Conservation (phyloP, 257 asterid species). For the Parsonsia alboflavescens region DNA sequence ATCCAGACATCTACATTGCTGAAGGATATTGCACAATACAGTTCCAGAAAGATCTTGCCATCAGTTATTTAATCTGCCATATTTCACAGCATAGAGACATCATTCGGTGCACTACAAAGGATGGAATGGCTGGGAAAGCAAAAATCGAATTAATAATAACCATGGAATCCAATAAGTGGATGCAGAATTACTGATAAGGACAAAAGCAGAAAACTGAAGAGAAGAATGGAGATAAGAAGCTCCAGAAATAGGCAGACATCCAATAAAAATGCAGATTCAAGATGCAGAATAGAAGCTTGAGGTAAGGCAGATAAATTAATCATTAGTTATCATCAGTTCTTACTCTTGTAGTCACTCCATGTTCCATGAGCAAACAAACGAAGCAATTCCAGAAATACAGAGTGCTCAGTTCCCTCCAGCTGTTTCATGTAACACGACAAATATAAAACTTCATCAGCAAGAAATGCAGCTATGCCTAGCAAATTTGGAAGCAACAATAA, state of each 20-base stretch:
- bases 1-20: neutral
- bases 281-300: neutral
- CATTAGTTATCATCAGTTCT: conserved; percentile 14
- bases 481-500: neutral
- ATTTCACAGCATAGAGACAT: neutral
- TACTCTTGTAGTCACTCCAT: conserved; percentile 92
- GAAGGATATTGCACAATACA: neutral
- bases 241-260: neutral
- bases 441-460: conserved; percentile 2
- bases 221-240: neutral
- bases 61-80: neutral
- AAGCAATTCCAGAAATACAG: conserved; percentile 64
- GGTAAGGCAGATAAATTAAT: neutral
- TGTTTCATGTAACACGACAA: conserved; percentile 24
- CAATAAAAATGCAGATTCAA: neutral
- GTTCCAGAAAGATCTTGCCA: neutral
- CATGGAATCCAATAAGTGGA: neutral
- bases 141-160: neutral
- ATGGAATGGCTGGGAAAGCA: neutral
- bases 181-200: neutral
- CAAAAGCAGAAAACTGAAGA: neutral
- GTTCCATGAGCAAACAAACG: conserved; percentile 83
- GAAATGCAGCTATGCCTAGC: neutral
- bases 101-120: neutral
- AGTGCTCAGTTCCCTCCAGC: conserved; percentile 84